These are phyloP conservation scores for Buxus sempervirens DNA, from an alignment of 164 flowering plant genomes.

Conservation along the genomic window DNA sequence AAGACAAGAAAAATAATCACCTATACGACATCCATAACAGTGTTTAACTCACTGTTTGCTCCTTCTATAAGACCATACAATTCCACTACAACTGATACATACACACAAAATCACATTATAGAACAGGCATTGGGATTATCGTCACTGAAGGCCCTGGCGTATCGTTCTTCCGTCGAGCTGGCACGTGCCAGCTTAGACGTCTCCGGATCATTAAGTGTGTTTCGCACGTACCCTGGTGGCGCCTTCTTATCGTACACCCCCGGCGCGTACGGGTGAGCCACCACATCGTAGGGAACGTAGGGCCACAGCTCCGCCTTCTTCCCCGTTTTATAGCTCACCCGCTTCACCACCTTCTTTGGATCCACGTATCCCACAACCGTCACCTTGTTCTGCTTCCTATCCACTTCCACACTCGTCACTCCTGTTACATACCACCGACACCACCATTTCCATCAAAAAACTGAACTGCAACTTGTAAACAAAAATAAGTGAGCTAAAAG, in stretches of 20 bases:
- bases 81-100: not conserved
- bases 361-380: conserved; percentile 50
- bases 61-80: not conserved
- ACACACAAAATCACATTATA: conserved; percentile 47
- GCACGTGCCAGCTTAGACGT: conserved; percentile 57
- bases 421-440: conserved; percentile 15
- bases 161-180: conserved; percentile 73
- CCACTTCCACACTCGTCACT: conserved; percentile 37
- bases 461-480: too few relatives aligned
- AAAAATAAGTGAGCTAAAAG: too few relatives aligned
- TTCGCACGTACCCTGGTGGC: conserved; percentile 83
- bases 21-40: too few relatives aligned
- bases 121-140: conserved; percentile 74
- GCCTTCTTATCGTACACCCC: conserved; percentile 93
- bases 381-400: conserved; percentile 36
- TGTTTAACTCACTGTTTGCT: too few relatives aligned
- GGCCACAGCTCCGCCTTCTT: conserved; percentile 94
- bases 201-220: conserved; percentile 35
- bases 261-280: conserved; percentile 77
- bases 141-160: conserved; percentile 87
- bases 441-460: too few relatives aligned
- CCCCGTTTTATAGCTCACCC: conserved; percentile 42
- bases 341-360: conserved; percentile 36
- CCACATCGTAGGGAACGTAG: conserved; percentile 81
- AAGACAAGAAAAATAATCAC: too few relatives aligned